phyloP scores from a whole-genome alignment of 2,329 filamentous ascomycete species.

The Aspergillus transmontanensis region DNA sequence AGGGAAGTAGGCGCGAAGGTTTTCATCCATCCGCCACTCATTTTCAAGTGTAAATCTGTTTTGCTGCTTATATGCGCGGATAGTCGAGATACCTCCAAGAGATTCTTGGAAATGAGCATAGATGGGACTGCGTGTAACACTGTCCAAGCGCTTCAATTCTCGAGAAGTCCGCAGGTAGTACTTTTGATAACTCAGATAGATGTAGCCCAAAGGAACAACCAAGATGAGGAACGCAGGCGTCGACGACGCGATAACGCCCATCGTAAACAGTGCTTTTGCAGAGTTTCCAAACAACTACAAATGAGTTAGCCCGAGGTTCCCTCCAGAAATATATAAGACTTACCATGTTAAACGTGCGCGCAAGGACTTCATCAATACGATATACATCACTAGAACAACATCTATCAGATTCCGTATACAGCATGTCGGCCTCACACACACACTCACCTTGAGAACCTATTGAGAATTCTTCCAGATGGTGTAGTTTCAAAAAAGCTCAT shows the following conservation, averaged over 20 bases:
- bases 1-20: constrained; percentile 91
- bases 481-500: constrained; percentile 99
- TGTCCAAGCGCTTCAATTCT: constrained; percentile 94
- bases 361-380: constrained; percentile 85
- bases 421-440: background rate
- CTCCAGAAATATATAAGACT: background rate
- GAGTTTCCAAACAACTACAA: constrained; percentile 69
- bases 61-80: constrained; percentile 90
- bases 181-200: constrained; percentile 92
- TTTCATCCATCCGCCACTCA: constrained; percentile 95
- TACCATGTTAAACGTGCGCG: constrained; percentile 95
- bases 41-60: constrained; percentile 88
- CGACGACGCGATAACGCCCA: constrained; percentile 78
- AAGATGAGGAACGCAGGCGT: constrained; percentile 80
- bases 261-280: constrained; percentile 76
- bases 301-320: constrained; percentile 17
- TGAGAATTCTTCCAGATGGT: constrained; percentile 91
- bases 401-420: constrained; percentile 2
- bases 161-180: constrained; percentile 97
- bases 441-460: constrained; percentile 85
- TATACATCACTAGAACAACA: constrained; percentile 53
- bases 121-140: constrained; percentile 91
- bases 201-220: constrained; percentile 75
- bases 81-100: constrained; percentile 89
- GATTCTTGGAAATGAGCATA: constrained; percentile 99